These are phyloP conservation scores for Kuraishia borneana DNA, from an alignment of 805 yeast species.

Conservation along the genomic window DNA sequence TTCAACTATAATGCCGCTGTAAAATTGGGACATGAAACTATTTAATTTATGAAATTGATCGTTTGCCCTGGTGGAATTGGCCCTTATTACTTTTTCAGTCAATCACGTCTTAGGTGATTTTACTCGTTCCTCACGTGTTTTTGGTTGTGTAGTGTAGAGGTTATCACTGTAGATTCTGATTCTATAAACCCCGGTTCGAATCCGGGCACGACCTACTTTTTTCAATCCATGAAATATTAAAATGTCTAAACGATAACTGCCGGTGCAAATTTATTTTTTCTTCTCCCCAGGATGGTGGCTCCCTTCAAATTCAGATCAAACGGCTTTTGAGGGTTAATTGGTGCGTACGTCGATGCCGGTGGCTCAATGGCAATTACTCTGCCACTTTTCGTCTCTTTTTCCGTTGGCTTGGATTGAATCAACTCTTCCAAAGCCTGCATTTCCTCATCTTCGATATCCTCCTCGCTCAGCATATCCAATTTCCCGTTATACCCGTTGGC, in stretches of 20 bases:
- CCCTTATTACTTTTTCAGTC: too few relatives aligned
- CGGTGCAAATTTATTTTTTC: constrained; percentile 13
- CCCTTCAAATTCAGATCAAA: constrained; percentile 38
- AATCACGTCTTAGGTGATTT: too few relatives aligned
- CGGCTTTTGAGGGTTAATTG: constrained; percentile 7
- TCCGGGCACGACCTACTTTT: constrained; percentile 8
- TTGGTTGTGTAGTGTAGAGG: constrained; percentile 11
- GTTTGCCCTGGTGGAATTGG: too few relatives aligned
- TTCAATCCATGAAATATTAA: not conserved
- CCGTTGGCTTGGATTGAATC: not conserved
- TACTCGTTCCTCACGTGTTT: too few relatives aligned
- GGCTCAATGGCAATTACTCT: not conserved
- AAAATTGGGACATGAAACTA: too few relatives aligned
- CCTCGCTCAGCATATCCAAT: constrained; percentile 1
- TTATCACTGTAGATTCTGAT: constrained; percentile 10
- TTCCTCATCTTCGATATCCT: constrained; percentile 2
- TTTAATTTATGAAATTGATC: too few relatives aligned
- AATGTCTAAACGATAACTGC: not conserved
- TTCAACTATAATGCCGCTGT: too few relatives aligned
- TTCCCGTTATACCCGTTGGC: not conserved
- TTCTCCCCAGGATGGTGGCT: constrained; percentile 42
- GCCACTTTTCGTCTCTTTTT: constrained; percentile 1
- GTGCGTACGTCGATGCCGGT: not conserved
- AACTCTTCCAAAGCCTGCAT: not conserved
- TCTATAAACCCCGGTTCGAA: constrained; percentile 10